Conservation (phyloP, 768 basidiomycete species). For the Lactifluus piperatus region DNA sequence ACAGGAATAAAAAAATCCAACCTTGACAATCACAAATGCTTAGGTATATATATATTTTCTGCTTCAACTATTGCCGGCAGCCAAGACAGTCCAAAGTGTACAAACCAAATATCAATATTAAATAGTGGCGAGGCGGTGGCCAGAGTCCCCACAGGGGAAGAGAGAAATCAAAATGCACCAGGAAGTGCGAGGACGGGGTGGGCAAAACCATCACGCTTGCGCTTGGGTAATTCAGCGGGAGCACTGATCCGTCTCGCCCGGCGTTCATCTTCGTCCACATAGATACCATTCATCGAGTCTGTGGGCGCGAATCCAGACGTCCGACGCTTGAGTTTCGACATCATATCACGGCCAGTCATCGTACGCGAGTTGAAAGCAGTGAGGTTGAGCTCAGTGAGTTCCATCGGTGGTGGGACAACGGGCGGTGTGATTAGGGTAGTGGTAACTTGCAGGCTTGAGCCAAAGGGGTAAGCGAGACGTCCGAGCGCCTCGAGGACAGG, state of each 20-base stretch:
- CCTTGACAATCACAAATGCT: background rate
- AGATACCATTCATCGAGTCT: constrained; percentile 19
- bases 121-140: background rate
- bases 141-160: too few relatives aligned
- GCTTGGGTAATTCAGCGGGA: constrained; percentile 48
- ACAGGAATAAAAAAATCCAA: too few relatives aligned
- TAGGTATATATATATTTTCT: background rate
- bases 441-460: constrained; percentile 39
- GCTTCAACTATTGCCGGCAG: background rate
- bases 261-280: constrained; percentile 32
- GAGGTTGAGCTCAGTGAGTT: constrained; percentile 47
- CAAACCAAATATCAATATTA: background rate
- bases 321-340: constrained; percentile 52
- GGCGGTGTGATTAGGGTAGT: constrained; percentile 42
- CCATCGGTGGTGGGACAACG: constrained; percentile 33
- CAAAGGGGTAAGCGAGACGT: constrained; percentile 25
- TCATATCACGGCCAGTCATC: constrained; percentile 54
- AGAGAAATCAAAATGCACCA: constrained; percentile 44
- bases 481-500: constrained; percentile 29
- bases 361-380: constrained; percentile 43
- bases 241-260: constrained; percentile 44
- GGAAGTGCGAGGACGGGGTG: constrained; percentile 50
- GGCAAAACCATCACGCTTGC: constrained; percentile 46
- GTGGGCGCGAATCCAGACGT: constrained; percentile 25
- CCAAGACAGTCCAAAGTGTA: background rate